Percentiles rank a stretch among this genome's conserved stretches.
phyloP scores from a whole-genome alignment of 2,329 filamentous ascomycete genomes.

The Colletotrichum nymphaeae region DNA sequence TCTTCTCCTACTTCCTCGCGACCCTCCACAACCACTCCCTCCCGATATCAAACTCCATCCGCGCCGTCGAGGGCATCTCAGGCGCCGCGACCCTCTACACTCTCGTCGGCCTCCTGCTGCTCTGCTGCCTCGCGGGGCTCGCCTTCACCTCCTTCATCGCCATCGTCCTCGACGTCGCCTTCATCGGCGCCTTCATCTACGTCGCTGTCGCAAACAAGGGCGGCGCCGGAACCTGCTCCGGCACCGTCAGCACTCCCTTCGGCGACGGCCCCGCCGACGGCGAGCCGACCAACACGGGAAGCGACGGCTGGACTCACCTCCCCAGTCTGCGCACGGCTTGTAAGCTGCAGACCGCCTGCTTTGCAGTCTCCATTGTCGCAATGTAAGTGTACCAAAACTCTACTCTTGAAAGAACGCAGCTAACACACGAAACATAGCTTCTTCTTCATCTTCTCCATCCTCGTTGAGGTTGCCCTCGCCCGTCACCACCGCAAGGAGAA shows the following conservation, averaged over 20 bases:
- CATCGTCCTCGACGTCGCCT: constrained; percentile 81
- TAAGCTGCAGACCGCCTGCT: constrained; percentile 78
- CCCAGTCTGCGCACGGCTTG: constrained; percentile 70
- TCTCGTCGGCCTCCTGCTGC: constrained; percentile 76
- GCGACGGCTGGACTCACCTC: constrained; percentile 59
- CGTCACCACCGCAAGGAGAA: constrained; percentile 81
- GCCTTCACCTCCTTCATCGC: constrained; percentile 78
- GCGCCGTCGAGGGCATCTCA: constrained; percentile 82
- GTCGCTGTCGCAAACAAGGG: constrained; percentile 79
- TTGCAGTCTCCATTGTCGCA: constrained; percentile 82
- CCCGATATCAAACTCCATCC: constrained; percentile 71
- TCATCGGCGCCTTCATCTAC: constrained; percentile 83
- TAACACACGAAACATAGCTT: constrained; percentile 57
- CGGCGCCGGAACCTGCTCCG: constrained; percentile 73
- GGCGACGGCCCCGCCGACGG: constrained; percentile 69
- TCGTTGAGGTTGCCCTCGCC: constrained; percentile 75
- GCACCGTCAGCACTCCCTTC: constrained; percentile 73
- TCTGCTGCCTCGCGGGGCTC: constrained; percentile 83
- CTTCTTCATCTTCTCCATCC: constrained; percentile 80
- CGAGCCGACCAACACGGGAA: constrained; percentile 59
- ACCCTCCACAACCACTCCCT: constrained; percentile 74
- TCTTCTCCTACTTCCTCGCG: constrained; percentile 88
- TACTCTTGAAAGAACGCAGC: background rate
- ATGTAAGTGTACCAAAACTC: constrained; percentile 71
- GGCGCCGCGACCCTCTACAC: constrained; percentile 82